phyloP scores from a whole-genome alignment of 2,329 filamentous ascomycete genomes.

The Drechslerella stenobrocha region DNA sequence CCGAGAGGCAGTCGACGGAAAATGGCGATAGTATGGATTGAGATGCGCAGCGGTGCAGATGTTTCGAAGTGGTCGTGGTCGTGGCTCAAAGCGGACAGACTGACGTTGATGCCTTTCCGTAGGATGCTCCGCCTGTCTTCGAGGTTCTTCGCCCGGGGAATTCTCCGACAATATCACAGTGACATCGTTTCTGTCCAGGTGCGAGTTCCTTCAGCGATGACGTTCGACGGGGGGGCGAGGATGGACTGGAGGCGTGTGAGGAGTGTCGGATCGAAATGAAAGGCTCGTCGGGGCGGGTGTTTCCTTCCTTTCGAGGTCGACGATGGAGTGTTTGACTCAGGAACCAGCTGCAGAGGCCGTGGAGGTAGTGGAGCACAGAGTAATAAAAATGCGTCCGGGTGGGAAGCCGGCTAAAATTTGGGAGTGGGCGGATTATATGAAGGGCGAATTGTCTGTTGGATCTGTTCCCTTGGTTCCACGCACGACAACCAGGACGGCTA shows the following conservation, averaged over 20 bases:
- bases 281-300: neutral
- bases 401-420: neutral
- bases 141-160: neutral
- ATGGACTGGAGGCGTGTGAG: slow-evolving; percentile 45
- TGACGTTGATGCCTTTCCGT: slow-evolving; percentile 1
- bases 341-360: no score
- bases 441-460: neutral
- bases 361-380: no score
- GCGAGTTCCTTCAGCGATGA: slow-evolving; percentile 35
- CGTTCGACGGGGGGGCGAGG: slow-evolving; percentile 24
- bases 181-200: slow-evolving; percentile 31
- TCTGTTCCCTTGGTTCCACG: no score
- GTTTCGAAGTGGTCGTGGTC: neutral
- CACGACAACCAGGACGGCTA: neutral
- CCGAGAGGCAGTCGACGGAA: neutral
- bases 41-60: slow-evolving; percentile 3
- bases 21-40: no score
- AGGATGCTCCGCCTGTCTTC: neutral
- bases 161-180: slow-evolving; percentile 24
- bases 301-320: slow-evolving; percentile 25
- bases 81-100: neutral
- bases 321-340: neutral
- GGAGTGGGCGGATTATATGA: slow-evolving; percentile 8
- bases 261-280: slow-evolving; percentile 8
- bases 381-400: neutral